Conservation (phyloP, 2,329 filamentous ascomycete genomes). For the Magnaporthales sp. region DNA sequence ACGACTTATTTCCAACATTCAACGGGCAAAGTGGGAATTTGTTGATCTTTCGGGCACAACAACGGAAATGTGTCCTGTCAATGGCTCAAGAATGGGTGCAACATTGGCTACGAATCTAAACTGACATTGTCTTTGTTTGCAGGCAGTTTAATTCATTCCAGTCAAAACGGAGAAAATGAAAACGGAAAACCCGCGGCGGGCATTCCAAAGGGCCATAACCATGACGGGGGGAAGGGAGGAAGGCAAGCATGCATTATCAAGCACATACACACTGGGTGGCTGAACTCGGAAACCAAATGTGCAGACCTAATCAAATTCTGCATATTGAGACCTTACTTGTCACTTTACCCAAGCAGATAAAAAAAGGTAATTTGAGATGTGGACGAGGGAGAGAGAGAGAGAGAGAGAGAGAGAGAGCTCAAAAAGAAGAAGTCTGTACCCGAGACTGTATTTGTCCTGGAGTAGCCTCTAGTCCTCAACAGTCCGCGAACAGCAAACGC, state of each 20-base stretch:
- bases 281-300: neutral
- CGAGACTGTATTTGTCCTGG: neutral
- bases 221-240: neutral
- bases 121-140: conserved; percentile 28
- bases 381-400: neutral
- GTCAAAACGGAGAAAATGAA: conserved; percentile 4
- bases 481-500: neutral
- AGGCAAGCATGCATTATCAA: neutral
- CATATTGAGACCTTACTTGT: neutral
- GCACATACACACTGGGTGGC: too few relatives aligned
- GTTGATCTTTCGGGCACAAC: neutral
- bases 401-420: neutral
- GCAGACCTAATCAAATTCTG: neutral
- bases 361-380: neutral
- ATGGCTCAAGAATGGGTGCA: neutral
- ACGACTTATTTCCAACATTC: neutral
- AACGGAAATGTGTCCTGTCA: neutral
- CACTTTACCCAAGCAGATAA: neutral
- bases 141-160: conserved; percentile 14
- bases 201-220: neutral
- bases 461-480: neutral
- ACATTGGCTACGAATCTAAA: conserved; percentile 18
- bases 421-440: neutral
- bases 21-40: neutral
- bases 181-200: neutral